Conservation (phyloP, 139 green algal species). For the Trebouxia sp. region DNA sequence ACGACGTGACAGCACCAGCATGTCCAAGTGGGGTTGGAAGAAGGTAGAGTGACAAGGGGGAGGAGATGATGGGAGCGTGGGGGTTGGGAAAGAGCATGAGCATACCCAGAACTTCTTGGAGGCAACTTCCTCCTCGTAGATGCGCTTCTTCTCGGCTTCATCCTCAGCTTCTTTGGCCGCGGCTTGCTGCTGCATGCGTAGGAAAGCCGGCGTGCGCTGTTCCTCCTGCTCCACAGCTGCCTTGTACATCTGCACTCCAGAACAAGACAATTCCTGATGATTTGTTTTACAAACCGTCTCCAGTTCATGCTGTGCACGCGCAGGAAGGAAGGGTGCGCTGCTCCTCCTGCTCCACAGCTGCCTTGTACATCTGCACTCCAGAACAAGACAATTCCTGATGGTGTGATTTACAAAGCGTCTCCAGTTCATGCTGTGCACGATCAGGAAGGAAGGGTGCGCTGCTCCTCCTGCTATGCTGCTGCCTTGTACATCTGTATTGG, state of each 20-base stretch:
- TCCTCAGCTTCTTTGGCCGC: constrained; percentile 9
- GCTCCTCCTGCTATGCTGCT: constrained; percentile 6
- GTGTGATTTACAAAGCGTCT: too few relatives aligned
- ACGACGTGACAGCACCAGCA: too few relatives aligned
- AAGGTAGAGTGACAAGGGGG: too few relatives aligned
- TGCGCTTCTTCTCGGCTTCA: neutral
- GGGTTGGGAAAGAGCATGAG: neutral
- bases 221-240: neutral
- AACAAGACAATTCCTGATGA: neutral
- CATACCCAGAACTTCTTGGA: constrained; percentile 21
- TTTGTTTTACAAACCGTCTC: too few relatives aligned
- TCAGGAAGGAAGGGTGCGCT: neutral
- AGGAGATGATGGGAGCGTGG: too few relatives aligned
- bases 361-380: constrained; percentile 11
- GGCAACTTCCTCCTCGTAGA: neutral
- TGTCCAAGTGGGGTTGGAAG: too few relatives aligned
- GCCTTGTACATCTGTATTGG: constrained; percentile 2
- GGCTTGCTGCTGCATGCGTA: constrained; percentile 15
- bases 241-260: constrained; percentile 6
- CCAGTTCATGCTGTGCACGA: too few relatives aligned
- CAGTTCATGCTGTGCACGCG: too few relatives aligned
- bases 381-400: neutral
- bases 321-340: constrained; percentile 1
- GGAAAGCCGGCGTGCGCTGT: neutral
- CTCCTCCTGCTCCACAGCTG: constrained; percentile 2